A percentile compares a stretch with the other conserved stretches of the same genome.
Conservation (phyloP, 441 rosid genomes). For the Theobroma grandiflorum region DNA sequence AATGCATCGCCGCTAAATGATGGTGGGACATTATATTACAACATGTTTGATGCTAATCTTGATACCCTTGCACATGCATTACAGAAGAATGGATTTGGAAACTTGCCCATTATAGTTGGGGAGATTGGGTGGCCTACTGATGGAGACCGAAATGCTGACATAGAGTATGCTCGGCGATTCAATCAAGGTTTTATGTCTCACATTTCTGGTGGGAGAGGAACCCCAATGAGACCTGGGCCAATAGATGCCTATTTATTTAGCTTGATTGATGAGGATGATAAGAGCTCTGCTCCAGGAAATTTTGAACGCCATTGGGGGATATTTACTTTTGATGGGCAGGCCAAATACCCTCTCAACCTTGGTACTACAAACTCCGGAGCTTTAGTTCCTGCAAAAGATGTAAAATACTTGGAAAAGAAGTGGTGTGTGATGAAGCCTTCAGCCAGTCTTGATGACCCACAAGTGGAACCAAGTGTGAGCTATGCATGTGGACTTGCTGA, state of each 20-base stretch:
- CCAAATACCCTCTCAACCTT: conserved; percentile 79
- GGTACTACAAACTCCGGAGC: conserved; percentile 79
- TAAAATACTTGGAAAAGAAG: conserved; percentile 56
- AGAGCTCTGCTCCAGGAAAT: conserved; percentile 90
- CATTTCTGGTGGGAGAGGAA: conserved; percentile 87
- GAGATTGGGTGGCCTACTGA: conserved; percentile 99
- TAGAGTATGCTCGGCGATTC: conserved; percentile 74
- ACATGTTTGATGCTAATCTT: conserved; percentile 93
- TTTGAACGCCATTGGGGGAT: conserved; percentile 98
- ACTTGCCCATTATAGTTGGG: conserved; percentile 84
- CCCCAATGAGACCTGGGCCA: conserved; percentile 86
- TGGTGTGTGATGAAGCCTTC: conserved; percentile 87
- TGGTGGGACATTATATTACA: conserved; percentile 69
- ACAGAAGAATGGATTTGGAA: conserved; percentile 82
- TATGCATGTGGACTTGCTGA: conserved; percentile 83
- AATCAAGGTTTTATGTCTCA: conserved; percentile 92
- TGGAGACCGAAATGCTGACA: conserved; percentile 81
- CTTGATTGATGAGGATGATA: conserved; percentile 91
- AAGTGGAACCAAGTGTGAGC: conserved; percentile 76
- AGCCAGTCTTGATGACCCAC: conserved; percentile 71
- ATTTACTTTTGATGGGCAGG: conserved; percentile 74
- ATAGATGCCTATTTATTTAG: conserved; percentile 86
- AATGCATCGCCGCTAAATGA: conserved; percentile 65
- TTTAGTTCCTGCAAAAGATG: conserved; percentile 61
- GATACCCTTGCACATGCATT: conserved; percentile 84